A percentile compares a stretch with the other conserved stretches of the same genome.
phyloP scores from a whole-genome alignment of 345 rosid species.

The Hibiscus trionum region DNA sequence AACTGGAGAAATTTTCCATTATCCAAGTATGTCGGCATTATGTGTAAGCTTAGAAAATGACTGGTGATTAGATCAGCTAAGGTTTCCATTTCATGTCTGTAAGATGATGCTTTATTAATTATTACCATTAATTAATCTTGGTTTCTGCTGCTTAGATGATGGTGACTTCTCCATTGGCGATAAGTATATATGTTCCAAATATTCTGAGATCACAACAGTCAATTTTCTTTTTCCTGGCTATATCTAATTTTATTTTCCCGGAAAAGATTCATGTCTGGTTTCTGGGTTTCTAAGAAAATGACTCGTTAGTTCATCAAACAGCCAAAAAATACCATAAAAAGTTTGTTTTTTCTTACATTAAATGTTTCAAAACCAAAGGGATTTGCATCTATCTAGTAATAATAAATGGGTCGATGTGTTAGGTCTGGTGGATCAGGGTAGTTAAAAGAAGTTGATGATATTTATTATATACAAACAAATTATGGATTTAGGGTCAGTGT shows the following conservation, averaged over 20 bases:
- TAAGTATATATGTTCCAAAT: background rate
- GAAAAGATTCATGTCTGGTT: background rate
- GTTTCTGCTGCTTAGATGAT: background rate
- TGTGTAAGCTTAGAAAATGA: background rate
- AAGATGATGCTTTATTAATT: background rate
- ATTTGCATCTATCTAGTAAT: no score
- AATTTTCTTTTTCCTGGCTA: background rate
- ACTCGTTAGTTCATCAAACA: background rate
- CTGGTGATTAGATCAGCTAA: background rate
- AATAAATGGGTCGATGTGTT: no score
- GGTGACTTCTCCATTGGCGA: background rate
- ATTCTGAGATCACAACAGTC: constrained; percentile 4
- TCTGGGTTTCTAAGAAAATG: background rate
- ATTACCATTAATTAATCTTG: background rate
- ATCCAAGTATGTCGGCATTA: background rate
- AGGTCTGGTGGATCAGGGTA: no score
- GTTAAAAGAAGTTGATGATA: no score
- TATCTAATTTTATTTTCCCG: background rate
- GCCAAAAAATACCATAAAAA: no score
- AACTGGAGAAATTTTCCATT: background rate
- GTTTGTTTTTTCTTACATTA: background rate
- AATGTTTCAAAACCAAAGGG: background rate
- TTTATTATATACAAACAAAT: no score
- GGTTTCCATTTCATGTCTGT: background rate
- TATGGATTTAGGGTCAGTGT: no score